Conservation (phyloP, 176 grass and related monocot species). For the Poa annua region DNA sequence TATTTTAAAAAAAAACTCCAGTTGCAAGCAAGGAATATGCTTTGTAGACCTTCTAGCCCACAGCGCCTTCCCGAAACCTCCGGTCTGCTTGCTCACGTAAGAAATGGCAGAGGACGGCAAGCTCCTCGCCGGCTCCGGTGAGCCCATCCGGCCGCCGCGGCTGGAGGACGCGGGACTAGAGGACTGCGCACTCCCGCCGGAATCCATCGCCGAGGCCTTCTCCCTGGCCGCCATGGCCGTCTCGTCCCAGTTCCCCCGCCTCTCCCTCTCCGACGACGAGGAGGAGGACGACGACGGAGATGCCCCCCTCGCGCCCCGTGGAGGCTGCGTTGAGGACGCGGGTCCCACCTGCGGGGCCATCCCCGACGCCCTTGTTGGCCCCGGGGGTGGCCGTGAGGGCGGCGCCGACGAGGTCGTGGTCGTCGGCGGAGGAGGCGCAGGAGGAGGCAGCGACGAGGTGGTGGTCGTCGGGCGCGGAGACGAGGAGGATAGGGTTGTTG, state of each 20-base stretch:
- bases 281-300: constrained; percentile 33
- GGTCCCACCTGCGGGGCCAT: neutral
- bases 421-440: neutral
- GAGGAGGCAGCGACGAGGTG: neutral
- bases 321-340: constrained; percentile 32
- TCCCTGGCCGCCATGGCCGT: constrained; percentile 57
- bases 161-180: constrained; percentile 80
- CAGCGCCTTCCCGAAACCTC: neutral
- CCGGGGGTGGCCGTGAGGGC: neutral
- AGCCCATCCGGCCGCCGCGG: constrained; percentile 17
- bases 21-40: too few relatives aligned
- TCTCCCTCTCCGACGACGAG: constrained; percentile 27
- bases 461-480: constrained; percentile 30
- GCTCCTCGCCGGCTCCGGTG: neutral
- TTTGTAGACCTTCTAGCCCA: too few relatives aligned
- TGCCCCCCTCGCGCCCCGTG: neutral
- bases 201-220: constrained; percentile 86
- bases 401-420: constrained; percentile 31
- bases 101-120: constrained; percentile 22
- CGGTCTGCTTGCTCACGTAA: too few relatives aligned
- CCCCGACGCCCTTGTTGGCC: constrained; percentile 33
- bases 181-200: constrained; percentile 85
- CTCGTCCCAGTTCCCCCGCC: constrained; percentile 39
- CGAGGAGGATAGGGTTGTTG: constrained; percentile 38
- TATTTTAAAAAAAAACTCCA: too few relatives aligned